Evolutionary conservation across 805 yeast species (phyloP), one percentile per base, ranked within the genome.

Genomic region (Clavispora asparagi): DNA sequence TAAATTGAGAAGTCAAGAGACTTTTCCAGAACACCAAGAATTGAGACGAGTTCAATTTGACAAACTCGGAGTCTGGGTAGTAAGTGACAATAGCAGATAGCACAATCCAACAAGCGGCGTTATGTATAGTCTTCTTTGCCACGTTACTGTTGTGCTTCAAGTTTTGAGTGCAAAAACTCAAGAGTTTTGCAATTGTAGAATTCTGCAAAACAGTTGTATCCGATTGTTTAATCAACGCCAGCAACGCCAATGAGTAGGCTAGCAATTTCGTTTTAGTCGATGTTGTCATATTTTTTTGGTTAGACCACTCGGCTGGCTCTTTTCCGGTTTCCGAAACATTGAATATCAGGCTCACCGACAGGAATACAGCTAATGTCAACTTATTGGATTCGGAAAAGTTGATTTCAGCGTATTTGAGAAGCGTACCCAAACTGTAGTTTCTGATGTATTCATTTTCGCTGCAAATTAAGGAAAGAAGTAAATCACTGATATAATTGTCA

Each of bases 151-250:
- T 67, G 45, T 70, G 73, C 53, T 72, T 72, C 54, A 72, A 62
- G 44, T 61, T 67, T 44, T 72, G 77, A 9, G 77, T 72, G 51
- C 76, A 72, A 47, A 70, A 71, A 65, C 76, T 70, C 49, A 72
- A 57, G 10, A 71, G 59, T 44, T 70, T 69, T 17, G 71, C 70
- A 17, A 71, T 59, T 3, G 71, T 67, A 7, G 76, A 58, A 43
- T 70, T 69, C 47, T 70, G 75, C 6, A 72, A 53, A 13, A 62
- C 48, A 1, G 63, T 57, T 9, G 65, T 55, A 17, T 68, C 65
- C 1, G 75, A 63, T 39, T 66, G 70, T 45, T 61, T 67, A 16
- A 72, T 57, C 23, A 71, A 53, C 0, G 71, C 52, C 60, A 62
- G 63, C 31, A 72, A 56, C 1, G 68, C 64, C 37, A 72, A 59